Evolutionary conservation across 345 rosid species (phyloP).

Genomic region (Dovyalis caffra): DNA sequence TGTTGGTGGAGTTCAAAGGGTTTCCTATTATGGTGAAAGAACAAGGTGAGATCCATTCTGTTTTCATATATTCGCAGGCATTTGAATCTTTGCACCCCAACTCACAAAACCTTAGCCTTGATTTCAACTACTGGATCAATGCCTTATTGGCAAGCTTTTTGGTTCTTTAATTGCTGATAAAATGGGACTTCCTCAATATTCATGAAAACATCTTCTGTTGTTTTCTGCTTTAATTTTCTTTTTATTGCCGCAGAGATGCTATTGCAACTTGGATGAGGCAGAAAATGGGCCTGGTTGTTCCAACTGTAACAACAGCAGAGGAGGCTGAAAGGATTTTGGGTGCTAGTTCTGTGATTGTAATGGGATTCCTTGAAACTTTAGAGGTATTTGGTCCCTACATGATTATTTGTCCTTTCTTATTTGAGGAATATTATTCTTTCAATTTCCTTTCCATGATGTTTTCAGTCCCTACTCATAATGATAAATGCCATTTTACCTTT

Average conservation of each 20-base stretch:
- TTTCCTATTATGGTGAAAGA: slow-evolving; percentile 1
- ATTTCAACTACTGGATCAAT: too few relatives aligned
- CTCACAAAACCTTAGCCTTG: too few relatives aligned
- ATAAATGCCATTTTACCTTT: not conserved
- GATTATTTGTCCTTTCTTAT: not conserved
- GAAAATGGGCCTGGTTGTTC: slow-evolving; percentile 1
- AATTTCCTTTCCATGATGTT: not conserved
- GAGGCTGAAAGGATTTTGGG: slow-evolving; percentile 9
- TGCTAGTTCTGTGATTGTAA: not conserved
- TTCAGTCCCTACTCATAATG: not conserved
- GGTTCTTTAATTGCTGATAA: not conserved
- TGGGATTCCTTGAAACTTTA: slow-evolving; percentile 12
- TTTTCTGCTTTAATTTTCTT: too few relatives aligned
- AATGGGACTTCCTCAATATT: not conserved
- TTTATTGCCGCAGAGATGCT: not conserved
- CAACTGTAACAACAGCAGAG: slow-evolving; percentile 1
- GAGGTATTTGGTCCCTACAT: slow-evolving; percentile 12
- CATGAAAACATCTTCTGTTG: too few relatives aligned
- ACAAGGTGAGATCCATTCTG: slow-evolving; percentile 21
- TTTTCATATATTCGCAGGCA: too few relatives aligned
- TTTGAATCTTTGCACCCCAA: too few relatives aligned
- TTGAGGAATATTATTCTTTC: not conserved
- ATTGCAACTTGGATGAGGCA: slow-evolving; percentile 8
- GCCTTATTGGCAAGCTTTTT: too few relatives aligned
- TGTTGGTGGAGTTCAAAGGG: slow-evolving; percentile 13